A percentile compares a stretch with the other conserved stretches of the same genome.
Conservation (phyloP, 139 green algal genomes). For the Tetradesmus obliquus region DNA sequence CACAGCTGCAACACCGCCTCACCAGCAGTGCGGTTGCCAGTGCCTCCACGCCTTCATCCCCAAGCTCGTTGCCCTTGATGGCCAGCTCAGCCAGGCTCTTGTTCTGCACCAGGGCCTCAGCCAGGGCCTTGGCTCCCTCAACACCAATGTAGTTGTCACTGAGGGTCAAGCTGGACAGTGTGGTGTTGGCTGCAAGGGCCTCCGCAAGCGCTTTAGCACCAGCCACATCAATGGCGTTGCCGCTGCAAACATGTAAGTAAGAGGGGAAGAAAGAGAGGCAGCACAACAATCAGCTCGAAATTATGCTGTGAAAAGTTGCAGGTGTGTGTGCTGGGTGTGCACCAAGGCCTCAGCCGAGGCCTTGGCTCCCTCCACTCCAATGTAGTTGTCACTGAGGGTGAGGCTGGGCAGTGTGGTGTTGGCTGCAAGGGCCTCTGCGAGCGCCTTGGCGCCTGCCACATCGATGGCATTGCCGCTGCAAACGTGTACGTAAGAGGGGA, state of each 20-base stretch:
- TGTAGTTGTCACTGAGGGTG: constrained; percentile 90
- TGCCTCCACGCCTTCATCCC: constrained; percentile 84
- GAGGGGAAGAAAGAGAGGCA: background rate
- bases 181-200: constrained; percentile 72
- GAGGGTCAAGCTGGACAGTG: constrained; percentile 80
- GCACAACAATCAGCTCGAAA: too few species aligned
- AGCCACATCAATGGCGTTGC: constrained; percentile 65
- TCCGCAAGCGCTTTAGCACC: constrained; percentile 55
- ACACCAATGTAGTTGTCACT: constrained; percentile 83
- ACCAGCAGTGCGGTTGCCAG: constrained; percentile 83
- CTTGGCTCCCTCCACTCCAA: constrained; percentile 62
- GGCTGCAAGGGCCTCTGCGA: constrained; percentile 52
- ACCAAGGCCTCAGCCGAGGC: constrained; percentile 82
- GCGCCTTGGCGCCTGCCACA: constrained; percentile 56
- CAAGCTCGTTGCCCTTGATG: constrained; percentile 95
- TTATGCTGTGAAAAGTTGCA: too few species aligned
- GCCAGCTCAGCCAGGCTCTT: constrained; percentile 81
- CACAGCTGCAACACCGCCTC: too few species aligned
- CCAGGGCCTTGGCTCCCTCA: constrained; percentile 76
- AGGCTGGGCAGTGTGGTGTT: constrained; percentile 85
- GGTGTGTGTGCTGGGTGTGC: too few species aligned
- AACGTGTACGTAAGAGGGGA: background rate
- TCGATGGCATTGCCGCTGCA: constrained; percentile 60
- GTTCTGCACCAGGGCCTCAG: constrained; percentile 81
- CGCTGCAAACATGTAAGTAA: background rate